Evolutionary conservation across 2,329 filamentous ascomycete genomes (phyloP), one percentile per base, ranked within the genome.

Genomic region (Dryadomyces sulphureus): DNA sequence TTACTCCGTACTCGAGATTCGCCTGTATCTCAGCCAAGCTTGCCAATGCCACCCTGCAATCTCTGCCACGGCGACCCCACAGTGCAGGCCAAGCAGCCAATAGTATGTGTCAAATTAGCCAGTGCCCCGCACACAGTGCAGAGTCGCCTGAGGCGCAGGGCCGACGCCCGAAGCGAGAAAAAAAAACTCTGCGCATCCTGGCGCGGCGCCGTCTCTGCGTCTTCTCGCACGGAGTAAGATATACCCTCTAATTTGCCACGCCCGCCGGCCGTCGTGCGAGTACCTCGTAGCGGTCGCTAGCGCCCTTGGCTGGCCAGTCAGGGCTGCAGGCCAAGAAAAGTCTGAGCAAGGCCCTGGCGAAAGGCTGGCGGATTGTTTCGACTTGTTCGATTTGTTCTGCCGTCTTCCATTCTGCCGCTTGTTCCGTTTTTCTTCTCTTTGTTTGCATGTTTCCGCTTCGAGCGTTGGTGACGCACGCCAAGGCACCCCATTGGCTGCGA

Each of bases 11-110:
- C 16, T 19, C 34, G 7, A 7, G 14, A 30, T 30, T 30, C 27
- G 27, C 27, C 27, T n/a, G n/a, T n/a, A n/a, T 14, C 9, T 4
- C 11, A n/a, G 34, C 34, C 16, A 36, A 36, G 16, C 34, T 7
- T 27, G 30, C 20, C 30, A 36, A 43, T 43, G 14, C 30, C 41
- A 43, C 41, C 41, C 30, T 43, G 41, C 41, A 43, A 43, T 43
- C 41, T 43, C 41, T 43, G 40, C 40, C 4, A 21, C n/a, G n/a
- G n/a, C 27, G 27, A 30, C 27, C 27, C 7, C 27, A 14, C 7
- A 30, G 7, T 30, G 27, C 27, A 16, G 25, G 17, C 40, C 40
- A 27, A 32, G 9, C 17, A 12, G 12, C 17, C 12, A 14, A 38
- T 21, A 12, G 16, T 19, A 16, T 3, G 6, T 3, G n/a, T 17